Percentiles rank a stretch among this genome's conserved stretches.
These are phyloP conservation scores for Albatrellus ellisii DNA, from an alignment of 768 basidiomycete genomes.

Conservation along the genomic window DNA sequence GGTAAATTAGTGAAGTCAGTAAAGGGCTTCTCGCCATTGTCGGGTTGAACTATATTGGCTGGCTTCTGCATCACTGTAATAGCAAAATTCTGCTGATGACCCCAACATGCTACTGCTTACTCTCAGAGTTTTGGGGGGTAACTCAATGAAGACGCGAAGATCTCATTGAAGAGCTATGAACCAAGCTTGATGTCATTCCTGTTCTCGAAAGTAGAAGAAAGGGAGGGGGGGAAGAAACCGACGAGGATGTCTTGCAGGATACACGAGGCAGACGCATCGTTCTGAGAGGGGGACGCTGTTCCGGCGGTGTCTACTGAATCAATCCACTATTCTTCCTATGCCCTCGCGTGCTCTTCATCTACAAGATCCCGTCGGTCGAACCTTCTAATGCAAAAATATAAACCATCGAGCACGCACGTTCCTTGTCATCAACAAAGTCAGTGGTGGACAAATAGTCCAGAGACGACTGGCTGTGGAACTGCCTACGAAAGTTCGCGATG, in stretches of 20 bases:
- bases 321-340: slow-evolving; percentile 92
- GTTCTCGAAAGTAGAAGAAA: slow-evolving; percentile 72
- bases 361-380: neutral
- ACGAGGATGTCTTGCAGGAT: slow-evolving; percentile 72
- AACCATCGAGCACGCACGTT: slow-evolving; percentile 33
- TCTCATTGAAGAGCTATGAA: no score
- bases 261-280: slow-evolving; percentile 39
- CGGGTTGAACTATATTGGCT: no score
- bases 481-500: slow-evolving; percentile 77
- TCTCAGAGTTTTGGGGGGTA: no score
- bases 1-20: no score
- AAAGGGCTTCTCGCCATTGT: no score
- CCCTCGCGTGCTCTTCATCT: slow-evolving; percentile 91
- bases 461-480: slow-evolving; percentile 77
- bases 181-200: no score
- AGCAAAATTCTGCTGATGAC: no score
- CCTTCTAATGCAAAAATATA: neutral
- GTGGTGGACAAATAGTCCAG: slow-evolving; percentile 53
- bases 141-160: no score
- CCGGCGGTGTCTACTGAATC: slow-evolving; percentile 64
- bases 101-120: no score
- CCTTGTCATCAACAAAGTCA: slow-evolving; percentile 63
- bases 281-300: slow-evolving; percentile 44
- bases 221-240: slow-evolving; percentile 95
- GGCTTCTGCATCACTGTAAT: no score